Base-by-base conservation (phyloP, 805 yeast species). In the Candida gorgasii region DNA sequence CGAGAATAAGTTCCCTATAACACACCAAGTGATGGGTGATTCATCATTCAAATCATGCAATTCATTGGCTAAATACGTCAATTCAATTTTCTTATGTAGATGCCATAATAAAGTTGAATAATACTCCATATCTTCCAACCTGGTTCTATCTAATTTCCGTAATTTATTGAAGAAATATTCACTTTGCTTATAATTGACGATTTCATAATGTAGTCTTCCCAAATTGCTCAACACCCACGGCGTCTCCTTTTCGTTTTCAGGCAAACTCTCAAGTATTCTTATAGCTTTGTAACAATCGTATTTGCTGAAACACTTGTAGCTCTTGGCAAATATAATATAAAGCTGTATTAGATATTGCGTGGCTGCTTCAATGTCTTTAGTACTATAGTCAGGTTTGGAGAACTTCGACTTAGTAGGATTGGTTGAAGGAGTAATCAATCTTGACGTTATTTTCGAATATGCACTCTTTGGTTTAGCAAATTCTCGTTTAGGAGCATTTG, bases 91-190 rank as follows among this genome's bases (percentile, higher is more conserved):
- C 54, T 82, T 83, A 43, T 86, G 92, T 38, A 89, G 65, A 67
- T 93, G 98, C 99, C 99, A 92, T 45, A 92, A 70, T 20, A 89
- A 69, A 0, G 98, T 92, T 0, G 97, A 89, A 57, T 79, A 89
- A 52, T 82, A 80, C 56, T 93, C 98, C 93, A 92, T 88, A 58
- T 89, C 98, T 47, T 80, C 82, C 12, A 84, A 59, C 43, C 98
- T 73, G 8, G 90, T 86, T 31, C 92, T 78, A 63, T 89, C 96
- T 18, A 83, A 45, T 42, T 67, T 68, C 40, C 96, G 73, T 42
- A 93, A 69, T 50, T 72, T 73, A 13, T 65, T 63, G 56, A 86
- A 92, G 51, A 75, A 80, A 32, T 67, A 60, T 47, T 82, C 86
- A 7, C 95, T 76, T 61, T 84, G 85, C 44, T 80, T 82, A 63